These are phyloP conservation scores for Cytospora mali DNA, from an alignment of 2,329 filamentous ascomycete species.

Conservation along the genomic window DNA sequence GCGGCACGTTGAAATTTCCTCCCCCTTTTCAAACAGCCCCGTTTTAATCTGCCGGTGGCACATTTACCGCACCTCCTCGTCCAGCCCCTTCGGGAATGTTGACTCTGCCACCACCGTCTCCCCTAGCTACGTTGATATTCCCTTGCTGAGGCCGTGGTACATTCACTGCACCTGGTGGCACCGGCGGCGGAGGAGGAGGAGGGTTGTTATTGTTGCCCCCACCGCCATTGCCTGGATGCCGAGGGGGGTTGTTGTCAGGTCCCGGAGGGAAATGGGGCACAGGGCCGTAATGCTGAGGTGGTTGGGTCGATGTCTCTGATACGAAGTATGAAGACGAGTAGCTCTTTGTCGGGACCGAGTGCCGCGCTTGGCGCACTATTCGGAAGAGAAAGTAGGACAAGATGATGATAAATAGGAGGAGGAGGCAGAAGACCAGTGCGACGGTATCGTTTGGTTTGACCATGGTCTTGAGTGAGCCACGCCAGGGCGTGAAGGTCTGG, in stretches of 20 bases:
- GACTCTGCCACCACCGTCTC: background rate
- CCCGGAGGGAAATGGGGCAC: no score
- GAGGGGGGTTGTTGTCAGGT: no score
- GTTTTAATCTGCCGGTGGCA: background rate
- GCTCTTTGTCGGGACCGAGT: background rate
- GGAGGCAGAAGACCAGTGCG: background rate
- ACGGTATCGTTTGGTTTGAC: conserved; percentile 2
- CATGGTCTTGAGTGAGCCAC: no score
- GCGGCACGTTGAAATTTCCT: background rate
- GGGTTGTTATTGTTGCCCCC: background rate
- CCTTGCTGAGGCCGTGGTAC: background rate
- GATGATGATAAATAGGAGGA: background rate
- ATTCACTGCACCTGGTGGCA: background rate
- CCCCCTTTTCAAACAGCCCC: background rate
- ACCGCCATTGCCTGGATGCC: no score
- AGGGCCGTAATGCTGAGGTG: no score
- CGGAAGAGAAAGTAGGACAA: background rate
- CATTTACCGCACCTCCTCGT: background rate
- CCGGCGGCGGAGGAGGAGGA: background rate
- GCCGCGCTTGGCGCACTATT: background rate
- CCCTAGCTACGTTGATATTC: background rate
- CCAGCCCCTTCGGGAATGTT: background rate
- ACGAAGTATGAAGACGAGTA: background rate
- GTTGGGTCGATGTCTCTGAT: background rate
- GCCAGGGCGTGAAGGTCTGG: background rate